A percentile compares a stretch with the other conserved stretches of the same genome.
phyloP scores from a whole-genome alignment of 495 filamentous ascomycete genomes.

The Daldinia vernicosa region DNA sequence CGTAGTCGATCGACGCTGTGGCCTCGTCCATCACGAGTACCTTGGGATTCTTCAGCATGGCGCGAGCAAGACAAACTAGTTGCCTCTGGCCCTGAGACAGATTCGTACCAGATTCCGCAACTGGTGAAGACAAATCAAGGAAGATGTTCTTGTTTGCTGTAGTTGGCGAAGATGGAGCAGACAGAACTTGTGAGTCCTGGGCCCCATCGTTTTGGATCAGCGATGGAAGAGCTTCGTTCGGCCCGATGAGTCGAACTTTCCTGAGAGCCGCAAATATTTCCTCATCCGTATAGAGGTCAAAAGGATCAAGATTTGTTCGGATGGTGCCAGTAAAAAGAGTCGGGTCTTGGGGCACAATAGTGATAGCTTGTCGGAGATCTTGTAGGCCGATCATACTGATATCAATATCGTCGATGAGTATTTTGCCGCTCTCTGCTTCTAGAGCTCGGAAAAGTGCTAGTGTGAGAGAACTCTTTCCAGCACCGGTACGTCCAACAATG shows the following conservation, averaged over 20 bases:
- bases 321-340: conserved; percentile 97
- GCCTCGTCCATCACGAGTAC: conserved; percentile 99
- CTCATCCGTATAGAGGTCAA: conserved; percentile 88
- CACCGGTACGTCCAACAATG: conserved; percentile 95
- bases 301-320: conserved; percentile 94
- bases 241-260: conserved; percentile 87
- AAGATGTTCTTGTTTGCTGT: conserved; percentile 92
- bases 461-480: conserved; percentile 95
- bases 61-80: conserved; percentile 92
- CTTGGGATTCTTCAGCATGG: conserved; percentile 87
- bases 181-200: conserved; percentile 31
- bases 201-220: conserved; percentile 26
- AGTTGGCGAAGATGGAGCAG: conserved; percentile 41
- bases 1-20: conserved; percentile 97
- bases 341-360: conserved; percentile 98
- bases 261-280: conserved; percentile 88
- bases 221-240: conserved; percentile 51
- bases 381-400: conserved; percentile 88
- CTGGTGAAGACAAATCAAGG: conserved; percentile 81
- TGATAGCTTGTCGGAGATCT: conserved; percentile 91
- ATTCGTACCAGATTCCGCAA: conserved; percentile 93
- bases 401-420: conserved; percentile 89
- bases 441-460: conserved; percentile 97
- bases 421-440: conserved; percentile 90
- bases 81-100: conserved; percentile 97